Base-by-base conservation (phyloP, 345 rosid species). In the Chamaenerion angustifolium region DNA sequence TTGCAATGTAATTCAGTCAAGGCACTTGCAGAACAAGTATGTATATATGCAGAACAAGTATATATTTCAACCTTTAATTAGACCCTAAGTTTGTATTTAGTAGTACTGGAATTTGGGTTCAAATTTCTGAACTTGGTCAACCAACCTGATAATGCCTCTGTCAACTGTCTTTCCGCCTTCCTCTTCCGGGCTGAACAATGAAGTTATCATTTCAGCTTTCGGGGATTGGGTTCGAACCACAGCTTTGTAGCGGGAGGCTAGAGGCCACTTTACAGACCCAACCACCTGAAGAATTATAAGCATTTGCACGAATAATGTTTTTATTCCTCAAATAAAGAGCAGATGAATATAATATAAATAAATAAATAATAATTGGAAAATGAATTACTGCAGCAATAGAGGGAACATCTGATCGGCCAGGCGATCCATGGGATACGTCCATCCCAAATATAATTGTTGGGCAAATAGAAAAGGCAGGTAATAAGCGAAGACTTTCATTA, bases 391-490 rank as follows among this genome's bases (percentile, higher is more conserved):
- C 96, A 55, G 98, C 96, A 68, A 90, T 68, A 4, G 94, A 90
- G 14, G 98, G 98, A 2, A 81, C n/a, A 60, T 86, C 94, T 8
- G 94, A 78, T 54, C 66, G 80, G 40, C 95, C 95, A 42, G 98
- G 98, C 14, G 98, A 83, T 25, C 98, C 98, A 61, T 85, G 97
- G 0, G 95, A 83, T 3, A 90, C 98, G 64, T 90, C 98, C 94
- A 90, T 90, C 9, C 98, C 98, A 14, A 90, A 71, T 56, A 86
- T 90, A 21, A 90, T 63, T 1, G 96, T 80, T 8, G 96, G 95
- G 65, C 51, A 63, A 71, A 71, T 67, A 0, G 93, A 81, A 41
- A 81, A 75, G 12, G 68, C 6, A 11, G 96, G 84, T n/a, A 83
- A 69, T 12, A 77, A 64, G 40, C 59, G 87, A 17, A 75, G 45